A percentile compares a stretch with the other conserved stretches of the same genome.
phyloP scores from a whole-genome alignment of 768 basidiomycete genomes.

The Pholiota conissans region DNA sequence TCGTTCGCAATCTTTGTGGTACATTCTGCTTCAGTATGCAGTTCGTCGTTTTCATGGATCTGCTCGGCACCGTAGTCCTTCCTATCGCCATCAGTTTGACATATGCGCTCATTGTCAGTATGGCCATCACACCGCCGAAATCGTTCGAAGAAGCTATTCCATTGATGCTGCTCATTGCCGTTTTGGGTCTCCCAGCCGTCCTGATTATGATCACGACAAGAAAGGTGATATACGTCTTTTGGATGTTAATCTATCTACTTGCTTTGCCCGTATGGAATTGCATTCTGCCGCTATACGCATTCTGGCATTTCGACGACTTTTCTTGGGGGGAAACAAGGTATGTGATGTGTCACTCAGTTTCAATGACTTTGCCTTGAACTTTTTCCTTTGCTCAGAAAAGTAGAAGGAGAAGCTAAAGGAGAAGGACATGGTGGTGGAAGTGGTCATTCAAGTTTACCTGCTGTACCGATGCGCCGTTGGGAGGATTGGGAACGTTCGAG shows the following conservation, averaged over 20 bases:
- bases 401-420: conserved; percentile 85
- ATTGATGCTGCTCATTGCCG: conserved; percentile 82
- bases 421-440: conserved; percentile 75
- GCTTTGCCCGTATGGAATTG: conserved; percentile 98
- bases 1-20: conserved; percentile 95
- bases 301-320: conserved; percentile 99
- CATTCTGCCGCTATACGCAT: conserved; percentile 90
- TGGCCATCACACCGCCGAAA: conserved; percentile 78
- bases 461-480: conserved; percentile 95
- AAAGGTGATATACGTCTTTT: conserved; percentile 94
- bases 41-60: conserved; percentile 98
- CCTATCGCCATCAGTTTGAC: conserved; percentile 94
- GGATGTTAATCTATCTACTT: conserved; percentile 95
- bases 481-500: conserved; percentile 99
- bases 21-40: conserved; percentile 99
- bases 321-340: conserved; percentile 99
- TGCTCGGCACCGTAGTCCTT: conserved; percentile 87
- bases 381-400: conserved; percentile 61
- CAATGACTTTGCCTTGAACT: conserved; percentile 9
- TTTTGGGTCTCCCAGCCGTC: conserved; percentile 90
- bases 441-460: conserved; percentile 48
- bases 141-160: conserved; percentile 94
- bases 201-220: conserved; percentile 92
- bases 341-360: conserved; percentile 21
- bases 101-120: conserved; percentile 81